Evolutionary conservation across 352 stramenopile species (phyloP), one percentile per base, ranked within the genome.

Genomic region (Pythium aquatile): DNA sequence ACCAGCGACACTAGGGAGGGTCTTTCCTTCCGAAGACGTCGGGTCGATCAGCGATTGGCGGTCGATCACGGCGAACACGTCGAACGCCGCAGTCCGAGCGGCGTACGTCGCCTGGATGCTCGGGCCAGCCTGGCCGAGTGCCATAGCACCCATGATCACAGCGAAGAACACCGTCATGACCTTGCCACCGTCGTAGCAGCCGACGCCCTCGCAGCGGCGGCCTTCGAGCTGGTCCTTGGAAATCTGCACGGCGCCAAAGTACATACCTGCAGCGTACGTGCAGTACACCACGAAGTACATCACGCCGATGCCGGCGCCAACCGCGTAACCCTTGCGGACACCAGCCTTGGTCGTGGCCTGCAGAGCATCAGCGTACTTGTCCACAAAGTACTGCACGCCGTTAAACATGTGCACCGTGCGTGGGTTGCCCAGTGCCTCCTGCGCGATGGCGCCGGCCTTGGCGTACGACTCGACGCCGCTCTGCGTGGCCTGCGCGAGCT

Each of bases 361-460:
- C 5, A 86, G 58, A 13, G 76, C 72, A 1, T 14, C 40, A 2
- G 70, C 58, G 65, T 84, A 86, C 42, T 81, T 79, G 26, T 62
- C 47, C 1, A 75, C 55, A 30, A 82, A 74, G 9, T 60, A 32
- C 0, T 59, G 39, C 9, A 82, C 55, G 6, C 59, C 65, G 39
- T 77, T 80, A 53, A 86, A 78, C 64, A 79, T 75, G 62, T 79
- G 67, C n/a, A 86, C 75, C 2, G 77, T 83, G 28, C 74, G 73
- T 1, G 69, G 39, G 54, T 80, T 81, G 53, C 64, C 53, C 14
- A 81, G 63, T 14, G 66, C 32, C 42, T 83, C 75, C 51, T 83
- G 70, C 3, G 74, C 72, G 16, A 83, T 55, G 5, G 66, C 64
- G 33, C 75, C 74, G 13, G 73, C 75, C 44, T 81, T 55, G 39